Conservation (phyloP, 164 flowering plant genomes). For the Saururus chinensis region DNA sequence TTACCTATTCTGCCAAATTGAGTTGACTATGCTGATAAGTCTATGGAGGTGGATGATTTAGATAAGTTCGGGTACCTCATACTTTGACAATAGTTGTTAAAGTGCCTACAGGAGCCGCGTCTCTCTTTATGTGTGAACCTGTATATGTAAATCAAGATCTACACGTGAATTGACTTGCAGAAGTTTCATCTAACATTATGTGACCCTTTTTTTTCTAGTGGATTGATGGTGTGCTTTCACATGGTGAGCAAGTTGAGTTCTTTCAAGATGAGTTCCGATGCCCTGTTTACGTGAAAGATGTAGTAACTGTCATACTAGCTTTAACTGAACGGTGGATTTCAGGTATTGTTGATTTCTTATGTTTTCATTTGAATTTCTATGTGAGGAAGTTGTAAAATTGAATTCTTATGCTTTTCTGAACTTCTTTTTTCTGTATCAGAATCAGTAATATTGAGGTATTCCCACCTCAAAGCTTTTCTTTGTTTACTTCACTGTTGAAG, state of each 20-base stretch:
- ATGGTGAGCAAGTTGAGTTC: slow-evolving; percentile 52
- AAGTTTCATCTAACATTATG: not conserved
- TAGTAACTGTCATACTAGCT: slow-evolving; percentile 43
- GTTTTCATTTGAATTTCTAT: too few species aligned
- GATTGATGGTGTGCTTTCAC: slow-evolving; percentile 72
- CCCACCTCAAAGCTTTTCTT: too few species aligned
- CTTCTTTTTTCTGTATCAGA: not conserved
- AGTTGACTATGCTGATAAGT: too few species aligned
- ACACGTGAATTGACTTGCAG: too few species aligned
- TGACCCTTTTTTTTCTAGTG: slow-evolving; percentile 35
- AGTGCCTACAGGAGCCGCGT: too few species aligned
- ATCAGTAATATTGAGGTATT: not conserved
- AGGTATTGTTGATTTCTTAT: slow-evolving; percentile 28
- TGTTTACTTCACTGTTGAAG: not conserved
- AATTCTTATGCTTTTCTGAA: not conserved
- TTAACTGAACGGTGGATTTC: slow-evolving; percentile 48
- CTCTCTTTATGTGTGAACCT: not conserved
- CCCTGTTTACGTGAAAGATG: slow-evolving; percentile 82
- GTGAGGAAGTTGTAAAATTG: too few species aligned
- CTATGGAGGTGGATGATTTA: too few species aligned
- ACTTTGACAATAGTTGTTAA: too few species aligned
- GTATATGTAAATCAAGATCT: not conserved
- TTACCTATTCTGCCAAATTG: too few species aligned
- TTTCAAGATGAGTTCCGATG: slow-evolving; percentile 86
- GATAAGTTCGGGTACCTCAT: too few species aligned